Base-by-base conservation (phyloP, 257 asterid species). In the Rubia yunnanensis region DNA sequence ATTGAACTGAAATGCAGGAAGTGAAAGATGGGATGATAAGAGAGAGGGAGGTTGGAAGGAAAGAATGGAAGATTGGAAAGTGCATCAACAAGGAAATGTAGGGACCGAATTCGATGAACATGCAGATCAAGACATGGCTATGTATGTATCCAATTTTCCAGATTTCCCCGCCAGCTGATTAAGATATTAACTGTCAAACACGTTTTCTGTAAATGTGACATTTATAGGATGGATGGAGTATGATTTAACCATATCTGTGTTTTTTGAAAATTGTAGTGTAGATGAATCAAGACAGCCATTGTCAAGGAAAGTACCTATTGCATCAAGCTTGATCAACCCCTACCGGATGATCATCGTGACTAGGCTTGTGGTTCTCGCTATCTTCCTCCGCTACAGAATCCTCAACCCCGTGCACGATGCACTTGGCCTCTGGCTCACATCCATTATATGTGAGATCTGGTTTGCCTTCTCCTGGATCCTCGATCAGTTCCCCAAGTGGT, bases 401-500 rank as follows among this genome's bases (percentile, higher is more conserved):
- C 70, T 92, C 82, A 82, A 89, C 76, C 97, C 98, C 0, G 98
- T 92, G 68, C 95, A 92, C 15, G 96, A 89, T 26, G 98, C 98
- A 38, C 23, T 89, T 53, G 97, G 98, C 63, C 95, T 92, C 71
- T 92, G 98, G 98, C 96, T 92, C 56, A 89, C 98, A 76, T 92
- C 98, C 24, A 84, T 92, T 63, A 70, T 89, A 67, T 92, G 98
- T 73, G 98, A 92, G 77, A 89, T 92, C 78, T 92, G 96, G 98
- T 92, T 92, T 72, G 96, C 98, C 69, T 62, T 85, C 75, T 92
- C 98, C 8, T 92, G 96, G 98, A 89, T 92, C 75, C 95, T 92
- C 13, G 98, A 92, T 85, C 98, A 92, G 86, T 89, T 92, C 79
- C 98, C 98, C 28, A 92, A 92, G 69, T 92, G 98, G 98, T 87